Evolutionary conservation across 1,139 yeast species (phyloP).

Genomic region (Yarrowia galli): DNA sequence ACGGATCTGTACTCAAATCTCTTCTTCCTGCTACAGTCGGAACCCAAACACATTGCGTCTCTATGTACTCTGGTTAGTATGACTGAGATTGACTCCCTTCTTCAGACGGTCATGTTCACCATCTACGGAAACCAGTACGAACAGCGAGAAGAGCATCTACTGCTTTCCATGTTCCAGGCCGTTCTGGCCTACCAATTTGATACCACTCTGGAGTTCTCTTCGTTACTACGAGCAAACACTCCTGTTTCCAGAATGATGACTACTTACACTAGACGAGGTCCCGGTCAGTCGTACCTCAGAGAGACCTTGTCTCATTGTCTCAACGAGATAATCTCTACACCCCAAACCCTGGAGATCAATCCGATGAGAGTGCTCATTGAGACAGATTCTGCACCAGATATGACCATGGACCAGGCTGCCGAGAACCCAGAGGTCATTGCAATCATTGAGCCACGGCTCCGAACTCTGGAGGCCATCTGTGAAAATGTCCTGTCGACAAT

Average conservation of each 20-base stretch:
- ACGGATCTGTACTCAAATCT: constrained; percentile 52
- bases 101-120: constrained; percentile 56
- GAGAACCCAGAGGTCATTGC: constrained; percentile 48
- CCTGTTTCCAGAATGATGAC: constrained; percentile 57
- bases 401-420: constrained; percentile 49
- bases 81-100: constrained; percentile 53
- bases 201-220: constrained; percentile 51
- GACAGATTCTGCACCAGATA: constrained; percentile 46
- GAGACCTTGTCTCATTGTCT: constrained; percentile 50
- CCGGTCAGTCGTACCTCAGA: constrained; percentile 55
- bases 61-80: constrained; percentile 52
- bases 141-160: constrained; percentile 54
- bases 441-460: constrained; percentile 49
- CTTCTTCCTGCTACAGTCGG: constrained; percentile 53
- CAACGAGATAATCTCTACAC: constrained; percentile 49
- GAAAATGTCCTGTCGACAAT: constrained; percentile 68
- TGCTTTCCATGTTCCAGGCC: constrained; percentile 53
- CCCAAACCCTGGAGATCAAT: constrained; percentile 51
- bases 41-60: constrained; percentile 53
- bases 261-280: constrained; percentile 55
- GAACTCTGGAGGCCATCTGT: constrained; percentile 57
- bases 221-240: constrained; percentile 54
- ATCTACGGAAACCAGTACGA: constrained; percentile 56
- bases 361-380: constrained; percentile 53
- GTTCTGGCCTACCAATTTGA: constrained; percentile 55